phyloP scores from a whole-genome alignment of 2,329 filamentous ascomycete genomes.

The Neurospora crassa region DNA sequence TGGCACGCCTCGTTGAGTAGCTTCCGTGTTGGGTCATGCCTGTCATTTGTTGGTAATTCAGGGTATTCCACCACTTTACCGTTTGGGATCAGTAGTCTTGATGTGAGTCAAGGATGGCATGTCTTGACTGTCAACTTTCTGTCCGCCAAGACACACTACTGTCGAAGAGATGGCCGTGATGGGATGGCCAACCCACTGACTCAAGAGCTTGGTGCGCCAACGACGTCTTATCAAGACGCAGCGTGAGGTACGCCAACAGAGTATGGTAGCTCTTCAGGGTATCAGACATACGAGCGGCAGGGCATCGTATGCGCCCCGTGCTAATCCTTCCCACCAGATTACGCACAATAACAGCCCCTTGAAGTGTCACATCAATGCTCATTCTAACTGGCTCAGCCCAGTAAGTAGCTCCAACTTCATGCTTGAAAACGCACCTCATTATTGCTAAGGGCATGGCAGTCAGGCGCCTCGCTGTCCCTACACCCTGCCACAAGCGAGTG shows the following conservation, averaged over 20 bases:
- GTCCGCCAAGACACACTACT: not conserved
- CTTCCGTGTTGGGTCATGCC: not conserved
- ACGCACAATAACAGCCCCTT: not conserved
- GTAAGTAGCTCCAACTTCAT: not conserved
- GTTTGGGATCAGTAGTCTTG: not conserved
- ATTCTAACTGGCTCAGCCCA: not conserved
- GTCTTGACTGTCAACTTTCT: not conserved
- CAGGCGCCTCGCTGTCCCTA: not conserved
- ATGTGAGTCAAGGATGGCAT: not conserved
- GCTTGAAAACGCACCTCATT: not conserved
- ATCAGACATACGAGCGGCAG: not conserved
- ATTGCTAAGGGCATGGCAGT: not conserved
- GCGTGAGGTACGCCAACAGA: not conserved
- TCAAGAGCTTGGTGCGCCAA: not conserved
- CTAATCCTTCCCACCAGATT: not conserved
- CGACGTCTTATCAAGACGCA: not conserved
- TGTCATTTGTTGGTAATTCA: not conserved
- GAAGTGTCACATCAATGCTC: not conserved
- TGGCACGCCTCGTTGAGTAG: not conserved
- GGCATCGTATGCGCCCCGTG: not conserved
- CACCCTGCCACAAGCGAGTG: not conserved
- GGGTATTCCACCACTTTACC: not conserved
- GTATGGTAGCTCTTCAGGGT: not conserved
- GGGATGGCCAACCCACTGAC: not conserved
- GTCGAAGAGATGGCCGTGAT: not conserved